Evolutionary conservation across 495 filamentous ascomycete species (phyloP).

Genomic region (Cairneyella variabilis): DNA sequence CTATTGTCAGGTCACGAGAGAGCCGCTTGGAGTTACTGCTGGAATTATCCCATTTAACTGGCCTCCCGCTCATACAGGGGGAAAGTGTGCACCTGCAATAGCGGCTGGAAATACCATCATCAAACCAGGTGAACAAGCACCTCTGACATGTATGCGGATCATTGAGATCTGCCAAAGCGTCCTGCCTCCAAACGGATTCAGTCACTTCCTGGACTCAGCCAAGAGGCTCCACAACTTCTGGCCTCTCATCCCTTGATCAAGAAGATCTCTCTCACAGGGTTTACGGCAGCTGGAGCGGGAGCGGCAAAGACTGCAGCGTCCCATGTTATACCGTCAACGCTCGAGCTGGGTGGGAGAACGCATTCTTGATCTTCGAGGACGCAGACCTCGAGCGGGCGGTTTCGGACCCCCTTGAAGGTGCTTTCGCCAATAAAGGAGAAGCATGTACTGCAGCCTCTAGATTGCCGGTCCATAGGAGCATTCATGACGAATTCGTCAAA

Average conservation of each 20-base stretch:
- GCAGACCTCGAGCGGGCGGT: background rate
- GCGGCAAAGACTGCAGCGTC: too few relatives aligned
- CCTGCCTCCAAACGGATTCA: background rate
- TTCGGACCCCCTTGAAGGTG: background rate
- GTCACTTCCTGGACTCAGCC: background rate
- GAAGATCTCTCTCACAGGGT: background rate
- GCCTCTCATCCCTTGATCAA: background rate
- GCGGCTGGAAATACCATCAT: background rate
- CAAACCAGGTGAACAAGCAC: background rate
- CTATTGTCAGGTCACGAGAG: too few relatives aligned
- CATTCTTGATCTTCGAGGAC: background rate
- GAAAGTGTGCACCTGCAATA: too few relatives aligned
- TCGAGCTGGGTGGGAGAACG: background rate
- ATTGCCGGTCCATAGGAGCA: background rate
- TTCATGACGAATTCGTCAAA: background rate
- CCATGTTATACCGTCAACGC: background rate
- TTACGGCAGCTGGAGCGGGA: background rate
- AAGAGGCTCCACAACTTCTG: background rate
- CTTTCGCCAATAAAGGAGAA: background rate
- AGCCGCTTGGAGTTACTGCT: too few relatives aligned
- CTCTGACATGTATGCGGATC: background rate
- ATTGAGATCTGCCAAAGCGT: background rate
- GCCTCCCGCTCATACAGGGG: too few relatives aligned
- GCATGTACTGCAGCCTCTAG: background rate
- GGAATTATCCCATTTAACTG: too few relatives aligned